Conservation (phyloP, 164 flowering plant species). For the Echeveria elegans region DNA sequence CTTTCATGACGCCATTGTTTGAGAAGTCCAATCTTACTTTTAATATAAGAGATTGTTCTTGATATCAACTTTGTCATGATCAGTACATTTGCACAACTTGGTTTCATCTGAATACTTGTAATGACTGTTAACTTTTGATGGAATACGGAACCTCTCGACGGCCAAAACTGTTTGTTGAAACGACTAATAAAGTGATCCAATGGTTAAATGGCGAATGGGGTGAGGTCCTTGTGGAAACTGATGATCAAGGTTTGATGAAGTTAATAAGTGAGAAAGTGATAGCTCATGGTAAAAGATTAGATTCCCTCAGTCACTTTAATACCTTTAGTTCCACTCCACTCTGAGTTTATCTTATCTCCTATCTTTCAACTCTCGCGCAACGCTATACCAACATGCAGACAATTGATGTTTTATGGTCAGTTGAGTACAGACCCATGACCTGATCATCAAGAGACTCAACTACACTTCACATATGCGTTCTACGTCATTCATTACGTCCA, state of each 20-base stretch:
- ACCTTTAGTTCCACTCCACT: constrained; percentile 7
- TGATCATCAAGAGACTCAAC: constrained; percentile 4
- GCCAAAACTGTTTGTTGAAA: neutral
- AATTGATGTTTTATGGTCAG: constrained; percentile 2
- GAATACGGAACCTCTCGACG: neutral
- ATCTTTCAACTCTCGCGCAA: neutral
- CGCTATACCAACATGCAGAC: neutral
- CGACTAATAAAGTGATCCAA: neutral
- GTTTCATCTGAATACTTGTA: too few relatives aligned
- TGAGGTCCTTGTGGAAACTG: neutral
- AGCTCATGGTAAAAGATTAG: constrained; percentile 5
- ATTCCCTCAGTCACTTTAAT: constrained; percentile 5
- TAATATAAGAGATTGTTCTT: constrained; percentile 4
- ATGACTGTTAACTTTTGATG: too few relatives aligned
- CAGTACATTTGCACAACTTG: neutral
- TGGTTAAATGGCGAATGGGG: neutral
- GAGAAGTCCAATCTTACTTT: neutral
- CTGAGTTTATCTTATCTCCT: constrained; percentile 5
- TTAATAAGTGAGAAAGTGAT: constrained; percentile 5
- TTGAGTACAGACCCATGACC: constrained; percentile 1
- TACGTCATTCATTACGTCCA: neutral
- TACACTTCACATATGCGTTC: neutral
- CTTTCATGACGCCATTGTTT: neutral
- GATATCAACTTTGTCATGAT: neutral
- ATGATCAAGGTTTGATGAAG: neutral